Evolutionary conservation across 805 yeast species (phyloP).

Genomic region (Clavispora phyllophila): DNA sequence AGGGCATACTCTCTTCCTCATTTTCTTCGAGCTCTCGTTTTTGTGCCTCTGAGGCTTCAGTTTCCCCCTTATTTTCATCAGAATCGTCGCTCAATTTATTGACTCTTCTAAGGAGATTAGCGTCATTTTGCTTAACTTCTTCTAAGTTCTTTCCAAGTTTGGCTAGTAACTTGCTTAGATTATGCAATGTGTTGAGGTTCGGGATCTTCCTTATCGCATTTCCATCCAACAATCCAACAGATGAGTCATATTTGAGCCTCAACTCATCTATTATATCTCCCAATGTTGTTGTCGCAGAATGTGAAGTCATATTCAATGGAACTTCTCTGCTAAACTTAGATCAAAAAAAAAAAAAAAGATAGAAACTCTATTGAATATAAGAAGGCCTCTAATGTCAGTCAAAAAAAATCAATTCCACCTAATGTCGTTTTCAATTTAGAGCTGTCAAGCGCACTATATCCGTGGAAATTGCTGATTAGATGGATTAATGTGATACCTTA

Average conservation of each 20-base stretch:
- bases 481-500: not conserved
- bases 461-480: not conserved
- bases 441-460: not conserved
- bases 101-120: conserved; percentile 19
- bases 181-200: conserved; percentile 39
- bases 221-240: conserved; percentile 59
- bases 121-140: conserved; percentile 28
- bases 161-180: conserved; percentile 39
- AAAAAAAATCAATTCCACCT: not conserved
- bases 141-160: conserved; percentile 37
- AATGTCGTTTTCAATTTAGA: not conserved
- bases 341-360: not conserved
- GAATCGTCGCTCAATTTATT: conserved; percentile 5
- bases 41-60: not conserved
- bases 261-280: conserved; percentile 50
- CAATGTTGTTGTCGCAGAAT: conserved; percentile 39
- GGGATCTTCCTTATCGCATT: conserved; percentile 41
- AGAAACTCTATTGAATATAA: too few relatives aligned
- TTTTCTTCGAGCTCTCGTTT: conserved; percentile 8
- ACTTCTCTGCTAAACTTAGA: not conserved
- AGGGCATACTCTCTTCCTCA: conserved; percentile 12
- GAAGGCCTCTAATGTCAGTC: not conserved
- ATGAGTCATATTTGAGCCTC: conserved; percentile 51
- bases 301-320: conserved; percentile 6
- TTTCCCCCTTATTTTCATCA: conserved; percentile 4